phyloP scores from a whole-genome alignment of 1,139 yeast species.

The Magnusiomyces sp. region DNA sequence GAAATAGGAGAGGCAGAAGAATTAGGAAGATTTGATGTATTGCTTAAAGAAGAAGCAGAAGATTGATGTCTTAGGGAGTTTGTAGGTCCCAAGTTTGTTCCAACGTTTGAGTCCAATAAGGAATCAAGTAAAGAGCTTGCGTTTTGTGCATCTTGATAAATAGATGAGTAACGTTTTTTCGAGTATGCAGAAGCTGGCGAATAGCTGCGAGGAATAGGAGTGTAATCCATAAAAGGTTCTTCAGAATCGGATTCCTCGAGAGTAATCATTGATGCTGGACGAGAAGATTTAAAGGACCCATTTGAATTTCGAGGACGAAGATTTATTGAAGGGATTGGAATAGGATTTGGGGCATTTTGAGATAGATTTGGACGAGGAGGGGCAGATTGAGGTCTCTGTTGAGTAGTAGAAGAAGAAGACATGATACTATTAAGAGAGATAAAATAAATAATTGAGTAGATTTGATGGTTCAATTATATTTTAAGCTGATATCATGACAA shows the following conservation, averaged over 20 bases:
- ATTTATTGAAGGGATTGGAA: too few relatives aligned
- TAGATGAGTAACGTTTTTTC: conserved; percentile 5
- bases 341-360: too few relatives aligned
- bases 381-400: too few relatives aligned
- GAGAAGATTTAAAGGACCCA: too few relatives aligned
- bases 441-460: too few relatives aligned
- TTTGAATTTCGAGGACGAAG: too few relatives aligned
- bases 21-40: not conserved
- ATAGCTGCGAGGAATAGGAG: conserved; percentile 3
- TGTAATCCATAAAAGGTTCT: not conserved
- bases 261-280: too few relatives aligned
- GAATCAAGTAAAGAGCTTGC: conserved; percentile 9
- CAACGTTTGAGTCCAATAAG: conserved; percentile 9
- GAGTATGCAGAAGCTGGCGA: conserved; percentile 1
- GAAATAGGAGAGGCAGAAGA: not conserved
- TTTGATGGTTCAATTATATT: too few relatives aligned
- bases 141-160: not conserved
- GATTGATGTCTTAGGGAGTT: not conserved
- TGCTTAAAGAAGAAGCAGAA: not conserved
- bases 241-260: not conserved
- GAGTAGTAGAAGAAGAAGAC: too few relatives aligned
- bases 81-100: not conserved
- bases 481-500: too few relatives aligned
- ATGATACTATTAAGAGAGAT: too few relatives aligned
- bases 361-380: too few relatives aligned